Conservation (phyloP, 2,329 filamentous ascomycete species). For the Thielaviopsis cerberus region DNA sequence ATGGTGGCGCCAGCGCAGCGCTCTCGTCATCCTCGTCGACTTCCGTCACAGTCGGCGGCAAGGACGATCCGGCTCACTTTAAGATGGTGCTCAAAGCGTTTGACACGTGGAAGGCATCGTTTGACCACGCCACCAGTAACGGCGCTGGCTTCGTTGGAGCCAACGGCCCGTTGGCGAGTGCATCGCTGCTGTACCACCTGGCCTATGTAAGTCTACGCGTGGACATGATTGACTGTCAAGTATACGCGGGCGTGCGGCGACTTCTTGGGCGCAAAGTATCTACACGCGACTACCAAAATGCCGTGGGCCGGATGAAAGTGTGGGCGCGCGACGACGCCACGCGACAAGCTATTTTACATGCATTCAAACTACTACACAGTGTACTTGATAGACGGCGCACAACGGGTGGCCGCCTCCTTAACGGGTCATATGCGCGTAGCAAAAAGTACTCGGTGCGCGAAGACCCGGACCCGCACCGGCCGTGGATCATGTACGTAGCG, state of each 20-base stretch:
- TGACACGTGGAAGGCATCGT: conserved; percentile 72
- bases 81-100: conserved; percentile 60
- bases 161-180: conserved; percentile 53
- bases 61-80: conserved; percentile 17
- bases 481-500: conserved; percentile 83
- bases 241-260: conserved; percentile 63
- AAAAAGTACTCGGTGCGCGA: conserved; percentile 50
- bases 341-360: conserved; percentile 67
- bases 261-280: conserved; percentile 65
- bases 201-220: conserved; percentile 80
- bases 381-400: conserved; percentile 37
- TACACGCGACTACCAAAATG: conserved; percentile 52
- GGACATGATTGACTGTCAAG: conserved; percentile 76
- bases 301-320: conserved; percentile 54
- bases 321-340: conserved; percentile 64
- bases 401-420: conserved; percentile 6
- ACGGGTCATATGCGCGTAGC: background rate
- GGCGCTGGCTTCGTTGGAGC: conserved; percentile 28
- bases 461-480: conserved; percentile 66
- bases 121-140: conserved; percentile 44
- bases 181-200: conserved; percentile 65
- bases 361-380: conserved; percentile 60
- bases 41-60: background rate
- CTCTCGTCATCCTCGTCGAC: background rate
- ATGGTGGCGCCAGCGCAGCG: conserved; percentile 30